Conservation (phyloP, 768 basidiomycete species). For the Kwoniella dendrophila region DNA sequence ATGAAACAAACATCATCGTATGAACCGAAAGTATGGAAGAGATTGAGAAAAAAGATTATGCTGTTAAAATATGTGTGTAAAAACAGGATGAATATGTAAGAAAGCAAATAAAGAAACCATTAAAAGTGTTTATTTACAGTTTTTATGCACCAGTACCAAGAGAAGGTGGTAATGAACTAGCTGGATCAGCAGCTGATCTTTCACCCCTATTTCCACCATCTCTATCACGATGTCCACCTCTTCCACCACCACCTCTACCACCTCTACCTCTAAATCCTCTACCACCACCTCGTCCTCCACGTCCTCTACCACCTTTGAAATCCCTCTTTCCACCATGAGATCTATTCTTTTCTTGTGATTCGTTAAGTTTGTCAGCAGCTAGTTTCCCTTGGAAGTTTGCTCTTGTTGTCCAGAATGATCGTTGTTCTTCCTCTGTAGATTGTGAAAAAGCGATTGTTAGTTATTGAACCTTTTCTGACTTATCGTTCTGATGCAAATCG, state of each 20-base stretch:
- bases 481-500: neutral
- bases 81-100: no score
- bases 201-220: slow-evolving; percentile 14
- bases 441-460: neutral
- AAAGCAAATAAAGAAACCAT: no score
- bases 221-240: slow-evolving; percentile 23
- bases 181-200: slow-evolving; percentile 12
- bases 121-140: neutral
- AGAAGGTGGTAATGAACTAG: slow-evolving; percentile 24
- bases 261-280: slow-evolving; percentile 41
- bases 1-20: no score
- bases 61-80: no score
- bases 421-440: slow-evolving; percentile 47
- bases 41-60: no score
- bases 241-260: slow-evolving; percentile 33
- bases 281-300: slow-evolving; percentile 39
- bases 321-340: slow-evolving; percentile 32
- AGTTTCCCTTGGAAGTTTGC: slow-evolving; percentile 55
- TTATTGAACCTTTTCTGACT: neutral
- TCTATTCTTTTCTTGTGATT: slow-evolving; percentile 18
- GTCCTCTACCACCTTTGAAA: slow-evolving; percentile 42
- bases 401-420: slow-evolving; percentile 53
- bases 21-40: no score
- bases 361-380: slow-evolving; percentile 42
- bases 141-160: slow-evolving; percentile 20